phyloP scores from a whole-genome alignment of 139 green algal species.

The Gonium pectorale region DNA sequence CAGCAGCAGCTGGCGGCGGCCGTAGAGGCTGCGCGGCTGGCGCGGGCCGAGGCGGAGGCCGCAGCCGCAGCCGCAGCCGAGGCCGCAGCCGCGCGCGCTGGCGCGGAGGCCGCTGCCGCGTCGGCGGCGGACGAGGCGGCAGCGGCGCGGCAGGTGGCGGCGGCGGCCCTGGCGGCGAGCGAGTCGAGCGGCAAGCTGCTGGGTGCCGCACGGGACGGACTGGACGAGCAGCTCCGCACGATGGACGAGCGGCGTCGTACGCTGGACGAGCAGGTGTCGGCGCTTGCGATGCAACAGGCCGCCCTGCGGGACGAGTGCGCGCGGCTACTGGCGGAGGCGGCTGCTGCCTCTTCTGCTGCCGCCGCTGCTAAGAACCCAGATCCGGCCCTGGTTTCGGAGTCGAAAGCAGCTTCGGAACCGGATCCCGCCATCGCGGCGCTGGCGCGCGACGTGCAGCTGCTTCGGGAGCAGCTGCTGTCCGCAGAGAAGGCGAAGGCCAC shows the following conservation, averaged over 20 bases:
- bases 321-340: no score
- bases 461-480: constrained; percentile 12
- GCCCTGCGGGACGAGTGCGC: no score
- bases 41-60: not conserved
- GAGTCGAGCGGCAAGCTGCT: not conserved
- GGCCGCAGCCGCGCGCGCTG: not conserved
- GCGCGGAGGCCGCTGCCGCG: not conserved
- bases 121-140: not conserved
- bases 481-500: not conserved
- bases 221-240: constrained; percentile 14
- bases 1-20: no score
- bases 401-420: no score
- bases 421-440: not conserved
- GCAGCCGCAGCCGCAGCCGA: not conserved
- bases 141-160: not conserved
- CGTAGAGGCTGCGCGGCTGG: not conserved
- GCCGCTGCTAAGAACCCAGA: no score
- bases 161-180: not conserved
- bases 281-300: not conserved
- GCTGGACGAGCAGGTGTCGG: constrained; percentile 16
- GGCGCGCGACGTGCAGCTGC: not conserved
- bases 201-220: not conserved
- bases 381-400: no score
- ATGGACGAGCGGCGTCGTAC: not conserved
- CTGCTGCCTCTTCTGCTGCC: no score